Conservation (phyloP, 768 basidiomycete species). For the Tricholoma sp. region DNA sequence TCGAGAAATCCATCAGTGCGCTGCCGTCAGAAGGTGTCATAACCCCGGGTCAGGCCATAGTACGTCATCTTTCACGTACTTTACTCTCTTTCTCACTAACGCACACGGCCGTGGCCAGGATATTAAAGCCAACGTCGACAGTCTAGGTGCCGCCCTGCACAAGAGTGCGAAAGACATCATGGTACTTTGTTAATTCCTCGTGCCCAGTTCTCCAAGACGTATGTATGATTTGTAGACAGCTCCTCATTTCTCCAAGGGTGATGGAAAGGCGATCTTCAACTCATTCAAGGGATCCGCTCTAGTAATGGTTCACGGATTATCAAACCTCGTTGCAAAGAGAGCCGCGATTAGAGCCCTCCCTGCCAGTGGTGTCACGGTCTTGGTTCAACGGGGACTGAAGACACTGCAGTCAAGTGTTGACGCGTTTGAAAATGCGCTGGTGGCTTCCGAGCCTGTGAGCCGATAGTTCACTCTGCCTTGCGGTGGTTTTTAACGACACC, state of each 20-base stretch:
- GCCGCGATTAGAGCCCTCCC: slow-evolving; percentile 18
- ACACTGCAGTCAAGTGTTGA: background rate
- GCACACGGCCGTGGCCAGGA: slow-evolving; percentile 3
- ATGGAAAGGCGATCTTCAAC: slow-evolving; percentile 18
- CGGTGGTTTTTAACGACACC: background rate
- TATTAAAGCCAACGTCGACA: slow-evolving; percentile 21
- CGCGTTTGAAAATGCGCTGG: slow-evolving; percentile 1
- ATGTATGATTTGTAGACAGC: background rate
- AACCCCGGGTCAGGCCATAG: slow-evolving; percentile 20
- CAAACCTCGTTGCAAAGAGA: slow-evolving; percentile 21
- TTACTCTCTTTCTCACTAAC: background rate
- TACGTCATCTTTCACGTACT: slow-evolving; percentile 8
- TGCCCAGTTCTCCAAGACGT: background rate
- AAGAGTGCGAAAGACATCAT: slow-evolving; percentile 10
- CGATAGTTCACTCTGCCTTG: background rate
- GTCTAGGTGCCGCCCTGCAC: slow-evolving; percentile 17
- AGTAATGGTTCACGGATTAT: slow-evolving; percentile 15
- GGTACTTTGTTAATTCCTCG: background rate
- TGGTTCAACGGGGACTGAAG: slow-evolving; percentile 2
- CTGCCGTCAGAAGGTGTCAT: slow-evolving; percentile 14
- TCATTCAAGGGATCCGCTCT: slow-evolving; percentile 13
- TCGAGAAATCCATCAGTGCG: slow-evolving; percentile 5
- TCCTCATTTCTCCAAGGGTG: slow-evolving; percentile 12
- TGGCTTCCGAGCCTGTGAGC: slow-evolving; percentile 5
- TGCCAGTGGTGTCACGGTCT: slow-evolving; percentile 2